phyloP scores from a whole-genome alignment of 768 basidiomycete species.

The Hirschioporus abietinus region DNA sequence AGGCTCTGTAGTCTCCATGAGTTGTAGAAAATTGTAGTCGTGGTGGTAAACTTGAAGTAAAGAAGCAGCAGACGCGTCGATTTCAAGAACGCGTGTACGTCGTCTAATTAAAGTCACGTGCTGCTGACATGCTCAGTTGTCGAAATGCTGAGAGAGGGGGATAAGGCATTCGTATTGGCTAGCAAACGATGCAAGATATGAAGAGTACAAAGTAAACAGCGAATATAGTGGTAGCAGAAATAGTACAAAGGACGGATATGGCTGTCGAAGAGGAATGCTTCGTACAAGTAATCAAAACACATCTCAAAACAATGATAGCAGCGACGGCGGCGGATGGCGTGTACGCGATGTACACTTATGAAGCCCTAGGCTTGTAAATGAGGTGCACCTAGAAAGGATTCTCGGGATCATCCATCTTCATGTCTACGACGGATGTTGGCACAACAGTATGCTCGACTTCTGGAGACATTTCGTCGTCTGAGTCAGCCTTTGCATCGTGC shows the following conservation, averaged over 20 bases:
- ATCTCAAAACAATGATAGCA: background rate
- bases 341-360: background rate
- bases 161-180: slow-evolving; percentile 69
- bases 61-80: background rate
- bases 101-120: background rate
- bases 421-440: slow-evolving; percentile 2
- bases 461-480: slow-evolving; percentile 1
- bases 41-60: background rate
- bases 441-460: background rate
- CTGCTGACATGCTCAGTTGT: background rate
- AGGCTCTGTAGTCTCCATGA: background rate
- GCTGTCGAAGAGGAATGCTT: background rate
- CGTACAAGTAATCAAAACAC: background rate
- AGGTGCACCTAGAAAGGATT: slow-evolving; percentile 57
- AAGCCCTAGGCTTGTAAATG: background rate
- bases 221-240: background rate
- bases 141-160: slow-evolving; percentile 34
- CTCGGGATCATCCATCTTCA: slow-evolving; percentile 34
- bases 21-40: background rate
- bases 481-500: background rate
- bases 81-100: background rate
- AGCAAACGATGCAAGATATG: slow-evolving; percentile 22
- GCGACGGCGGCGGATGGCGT: too few species aligned
- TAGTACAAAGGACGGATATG: background rate
- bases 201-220: background rate